phyloP scores from a whole-genome alignment of 2,329 filamentous ascomycete genomes.

The Cladosporium sp. region DNA sequence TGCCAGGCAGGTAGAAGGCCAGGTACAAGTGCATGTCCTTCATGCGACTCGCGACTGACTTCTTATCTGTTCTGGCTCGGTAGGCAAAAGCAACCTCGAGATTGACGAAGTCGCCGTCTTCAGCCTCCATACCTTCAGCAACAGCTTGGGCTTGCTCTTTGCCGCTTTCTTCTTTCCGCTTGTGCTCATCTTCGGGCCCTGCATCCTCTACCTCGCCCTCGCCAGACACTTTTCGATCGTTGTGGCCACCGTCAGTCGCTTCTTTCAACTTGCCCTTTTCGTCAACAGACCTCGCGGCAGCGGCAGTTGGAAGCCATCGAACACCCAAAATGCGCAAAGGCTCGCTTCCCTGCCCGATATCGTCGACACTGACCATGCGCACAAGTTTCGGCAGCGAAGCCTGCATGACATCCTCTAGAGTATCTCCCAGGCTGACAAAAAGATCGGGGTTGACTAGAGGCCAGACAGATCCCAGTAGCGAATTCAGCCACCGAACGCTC shows the following conservation, averaged over 20 bases:
- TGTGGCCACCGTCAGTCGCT: slow-evolving; percentile 40
- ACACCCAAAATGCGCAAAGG: slow-evolving; percentile 64
- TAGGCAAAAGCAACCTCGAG: slow-evolving; percentile 71
- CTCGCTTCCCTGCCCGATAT: slow-evolving; percentile 69
- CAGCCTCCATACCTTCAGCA: slow-evolving; percentile 58
- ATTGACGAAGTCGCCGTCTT: slow-evolving; percentile 73
- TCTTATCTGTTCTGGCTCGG: slow-evolving; percentile 55
- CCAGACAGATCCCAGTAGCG: slow-evolving; percentile 62
- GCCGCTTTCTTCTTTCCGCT: slow-evolving; percentile 19
- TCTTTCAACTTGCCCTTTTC: slow-evolving; percentile 52
- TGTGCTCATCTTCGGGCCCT: slow-evolving; percentile 29
- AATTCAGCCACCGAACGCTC: slow-evolving; percentile 67
- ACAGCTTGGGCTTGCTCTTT: slow-evolving; percentile 26
- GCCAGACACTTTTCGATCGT: slow-evolving; percentile 46
- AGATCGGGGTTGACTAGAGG: slow-evolving; percentile 70
- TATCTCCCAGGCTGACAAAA: slow-evolving; percentile 62
- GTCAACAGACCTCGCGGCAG: slow-evolving; percentile 56
- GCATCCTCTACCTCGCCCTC: slow-evolving; percentile 35
- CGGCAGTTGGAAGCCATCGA: slow-evolving; percentile 65
- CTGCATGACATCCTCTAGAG: slow-evolving; percentile 74
- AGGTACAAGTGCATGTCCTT: slow-evolving; percentile 69
- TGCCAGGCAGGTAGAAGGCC: slow-evolving; percentile 61
- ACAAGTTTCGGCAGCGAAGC: slow-evolving; percentile 63
- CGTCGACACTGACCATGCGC: slow-evolving; percentile 69
- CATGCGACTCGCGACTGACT: slow-evolving; percentile 55